Evolutionary conservation across 2,329 filamentous ascomycete genomes (phyloP).

Genomic region (Rosellinia necatrix): DNA sequence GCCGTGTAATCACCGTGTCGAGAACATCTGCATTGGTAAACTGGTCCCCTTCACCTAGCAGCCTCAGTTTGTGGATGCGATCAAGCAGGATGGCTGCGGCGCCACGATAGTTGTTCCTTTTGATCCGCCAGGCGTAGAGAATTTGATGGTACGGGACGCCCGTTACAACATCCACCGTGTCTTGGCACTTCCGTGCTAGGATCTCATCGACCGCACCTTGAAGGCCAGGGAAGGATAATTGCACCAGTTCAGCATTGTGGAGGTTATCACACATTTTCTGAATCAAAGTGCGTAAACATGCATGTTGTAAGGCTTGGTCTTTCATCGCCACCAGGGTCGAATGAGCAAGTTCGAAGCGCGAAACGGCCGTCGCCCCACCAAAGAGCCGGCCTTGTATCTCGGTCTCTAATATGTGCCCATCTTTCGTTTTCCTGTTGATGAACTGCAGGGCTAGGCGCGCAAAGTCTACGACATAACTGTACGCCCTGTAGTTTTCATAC

Average conservation of each 20-base stretch:
- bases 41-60: constrained; percentile 62
- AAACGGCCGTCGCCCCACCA: constrained; percentile 77
- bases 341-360: constrained; percentile 82
- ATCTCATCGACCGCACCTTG: constrained; percentile 79
- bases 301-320: constrained; percentile 71
- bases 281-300: constrained; percentile 72
- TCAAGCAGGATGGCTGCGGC: constrained; percentile 67
- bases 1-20: constrained; percentile 69
- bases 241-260: constrained; percentile 69
- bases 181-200: constrained; percentile 72
- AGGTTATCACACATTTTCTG: constrained; percentile 71
- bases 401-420: constrained; percentile 53
- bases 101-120: constrained; percentile 83
- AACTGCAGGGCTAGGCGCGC: constrained; percentile 75
- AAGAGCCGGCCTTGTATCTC: constrained; percentile 86
- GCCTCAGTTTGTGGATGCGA: constrained; percentile 64
- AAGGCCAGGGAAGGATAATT: constrained; percentile 78
- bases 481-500: constrained; percentile 77
- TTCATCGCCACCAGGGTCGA: constrained; percentile 75
- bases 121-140: constrained; percentile 88
- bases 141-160: constrained; percentile 83
- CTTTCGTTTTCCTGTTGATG: constrained; percentile 43
- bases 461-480: constrained; percentile 84
- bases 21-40: constrained; percentile 59
- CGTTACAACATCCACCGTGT: constrained; percentile 66